A percentile compares a stretch with the other conserved stretches of the same genome.
Evolutionary conservation across 2,329 filamentous ascomycete genomes (phyloP).

Genomic region (Trichophaea hybrida): DNA sequence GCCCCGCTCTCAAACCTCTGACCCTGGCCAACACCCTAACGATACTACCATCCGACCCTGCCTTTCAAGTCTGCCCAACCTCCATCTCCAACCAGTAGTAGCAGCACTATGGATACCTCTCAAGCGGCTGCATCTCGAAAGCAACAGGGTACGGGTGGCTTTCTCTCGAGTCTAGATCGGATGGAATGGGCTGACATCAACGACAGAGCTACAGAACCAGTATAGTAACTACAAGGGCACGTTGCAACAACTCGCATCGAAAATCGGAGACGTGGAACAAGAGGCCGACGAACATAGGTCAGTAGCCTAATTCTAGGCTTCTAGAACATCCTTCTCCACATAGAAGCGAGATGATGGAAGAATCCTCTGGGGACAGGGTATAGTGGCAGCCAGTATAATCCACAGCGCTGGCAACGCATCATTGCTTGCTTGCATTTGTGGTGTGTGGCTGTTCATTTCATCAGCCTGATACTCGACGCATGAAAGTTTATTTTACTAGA

Average conservation of each 20-base stretch:
- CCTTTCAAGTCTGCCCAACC: no score
- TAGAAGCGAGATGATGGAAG: neutral
- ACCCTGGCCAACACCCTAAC: no score
- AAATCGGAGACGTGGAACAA: conserved; percentile 94
- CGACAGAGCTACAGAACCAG: conserved; percentile 64
- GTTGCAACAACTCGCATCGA: conserved; percentile 83
- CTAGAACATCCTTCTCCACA: neutral
- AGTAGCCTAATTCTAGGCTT: neutral
- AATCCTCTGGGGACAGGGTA: neutral
- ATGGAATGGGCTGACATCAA: neutral
- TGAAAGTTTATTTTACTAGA: neutral
- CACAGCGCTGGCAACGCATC: neutral
- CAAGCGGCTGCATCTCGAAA: conserved; percentile 47
- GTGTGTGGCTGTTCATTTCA: neutral
- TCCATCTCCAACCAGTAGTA: conserved; percentile 17
- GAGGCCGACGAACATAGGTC: conserved; percentile 99
- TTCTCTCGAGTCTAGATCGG: neutral
- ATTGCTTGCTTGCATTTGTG: neutral
- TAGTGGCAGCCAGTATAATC: neutral
- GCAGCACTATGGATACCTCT: conserved; percentile 35
- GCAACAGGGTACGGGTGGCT: conserved; percentile 48
- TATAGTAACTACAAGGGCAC: conserved; percentile 65
- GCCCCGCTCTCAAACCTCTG: no score
- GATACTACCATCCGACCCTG: no score
- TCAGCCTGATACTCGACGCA: neutral